These are phyloP conservation scores for Liriodendron chinense DNA, from an alignment of 164 flowering plant species.

Conservation along the genomic window DNA sequence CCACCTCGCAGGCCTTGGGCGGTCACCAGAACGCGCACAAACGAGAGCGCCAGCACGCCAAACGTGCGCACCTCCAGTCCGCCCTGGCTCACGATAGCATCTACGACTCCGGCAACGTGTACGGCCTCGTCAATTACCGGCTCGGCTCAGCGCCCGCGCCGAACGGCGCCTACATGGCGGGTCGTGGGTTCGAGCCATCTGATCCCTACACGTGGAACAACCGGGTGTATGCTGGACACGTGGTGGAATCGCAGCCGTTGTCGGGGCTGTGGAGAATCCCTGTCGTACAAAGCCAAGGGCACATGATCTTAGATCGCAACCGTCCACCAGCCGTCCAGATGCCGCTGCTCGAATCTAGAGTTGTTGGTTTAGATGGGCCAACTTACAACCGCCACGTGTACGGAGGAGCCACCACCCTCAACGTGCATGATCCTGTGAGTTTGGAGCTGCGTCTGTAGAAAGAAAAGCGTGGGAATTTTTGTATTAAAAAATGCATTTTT, in stretches of 20 bases:
- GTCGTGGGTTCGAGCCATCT: not conserved
- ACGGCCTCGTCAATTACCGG: slow-evolving; percentile 46
- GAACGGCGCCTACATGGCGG: not conserved
- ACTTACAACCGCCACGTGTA: slow-evolving; percentile 28
- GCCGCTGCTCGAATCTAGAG: slow-evolving; percentile 22
- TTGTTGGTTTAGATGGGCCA: slow-evolving; percentile 14
- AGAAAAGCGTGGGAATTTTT: not conserved
- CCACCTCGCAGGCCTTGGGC: slow-evolving; percentile 91
- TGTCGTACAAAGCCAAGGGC: slow-evolving; percentile 12
- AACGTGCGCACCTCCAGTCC: slow-evolving; percentile 77
- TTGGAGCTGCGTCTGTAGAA: slow-evolving; percentile 80
- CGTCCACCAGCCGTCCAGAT: slow-evolving; percentile 11
- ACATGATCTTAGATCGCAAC: slow-evolving; percentile 20
- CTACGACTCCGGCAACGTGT: slow-evolving; percentile 37
- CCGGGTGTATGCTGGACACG: slow-evolving; percentile 34
- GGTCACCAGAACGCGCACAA: slow-evolving; percentile 98
- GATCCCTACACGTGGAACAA: not conserved
- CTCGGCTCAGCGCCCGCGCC: slow-evolving; percentile 18
- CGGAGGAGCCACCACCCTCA: slow-evolving; percentile 26
- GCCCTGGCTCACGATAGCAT: slow-evolving; percentile 46
- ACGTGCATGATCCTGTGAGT: slow-evolving; percentile 72
- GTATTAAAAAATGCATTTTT: not conserved
- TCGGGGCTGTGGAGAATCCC: slow-evolving; percentile 63
- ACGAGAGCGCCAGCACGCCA: slow-evolving; percentile 85
- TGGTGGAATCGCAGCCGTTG: slow-evolving; percentile 30